Conservation (phyloP, 2,329 filamentous ascomycete species). For the Thielaviopsis ethacetica region DNA sequence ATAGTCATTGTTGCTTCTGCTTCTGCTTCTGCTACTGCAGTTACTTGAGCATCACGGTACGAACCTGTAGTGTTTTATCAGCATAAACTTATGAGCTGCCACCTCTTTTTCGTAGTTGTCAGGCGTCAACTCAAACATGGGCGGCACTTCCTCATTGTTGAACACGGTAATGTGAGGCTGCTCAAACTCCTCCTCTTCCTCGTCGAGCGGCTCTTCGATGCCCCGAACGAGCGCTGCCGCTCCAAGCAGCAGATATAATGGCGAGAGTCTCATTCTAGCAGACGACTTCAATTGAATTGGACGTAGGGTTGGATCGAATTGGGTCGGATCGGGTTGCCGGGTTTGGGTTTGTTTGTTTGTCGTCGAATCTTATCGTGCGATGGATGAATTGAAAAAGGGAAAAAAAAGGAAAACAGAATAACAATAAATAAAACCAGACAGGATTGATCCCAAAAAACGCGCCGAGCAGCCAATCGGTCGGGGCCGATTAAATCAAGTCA, state of each 20-base stretch:
- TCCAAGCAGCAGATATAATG: slow-evolving; percentile 31
- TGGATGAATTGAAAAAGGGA: not conserved
- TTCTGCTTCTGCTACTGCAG: no score
- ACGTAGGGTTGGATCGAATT: not conserved
- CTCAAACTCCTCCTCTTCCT: slow-evolving; percentile 18
- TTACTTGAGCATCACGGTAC: not conserved
- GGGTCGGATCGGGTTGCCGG: not conserved
- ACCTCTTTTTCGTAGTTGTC: slow-evolving; percentile 40
- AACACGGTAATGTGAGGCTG: slow-evolving; percentile 35
- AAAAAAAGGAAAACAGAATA: not conserved
- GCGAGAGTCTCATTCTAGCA: slow-evolving; percentile 29
- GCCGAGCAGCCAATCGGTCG: no score
- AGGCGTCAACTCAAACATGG: slow-evolving; percentile 42
- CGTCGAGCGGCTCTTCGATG: slow-evolving; percentile 17
- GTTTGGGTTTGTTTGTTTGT: not conserved
- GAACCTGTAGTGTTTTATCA: slow-evolving; percentile 55
- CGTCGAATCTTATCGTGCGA: no score
- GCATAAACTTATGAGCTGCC: slow-evolving; percentile 34
- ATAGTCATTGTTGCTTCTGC: not conserved
- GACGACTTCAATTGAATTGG: no score
- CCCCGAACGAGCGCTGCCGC: slow-evolving; percentile 23
- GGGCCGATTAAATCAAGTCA: no score
- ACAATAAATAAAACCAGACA: not conserved
- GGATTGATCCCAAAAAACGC: not conserved
- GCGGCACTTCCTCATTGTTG: slow-evolving; percentile 50